These are phyloP conservation scores for Moesziomyces sp. DNA, from an alignment of 1,284 basidiomycete genomes.

Conservation along the genomic window DNA sequence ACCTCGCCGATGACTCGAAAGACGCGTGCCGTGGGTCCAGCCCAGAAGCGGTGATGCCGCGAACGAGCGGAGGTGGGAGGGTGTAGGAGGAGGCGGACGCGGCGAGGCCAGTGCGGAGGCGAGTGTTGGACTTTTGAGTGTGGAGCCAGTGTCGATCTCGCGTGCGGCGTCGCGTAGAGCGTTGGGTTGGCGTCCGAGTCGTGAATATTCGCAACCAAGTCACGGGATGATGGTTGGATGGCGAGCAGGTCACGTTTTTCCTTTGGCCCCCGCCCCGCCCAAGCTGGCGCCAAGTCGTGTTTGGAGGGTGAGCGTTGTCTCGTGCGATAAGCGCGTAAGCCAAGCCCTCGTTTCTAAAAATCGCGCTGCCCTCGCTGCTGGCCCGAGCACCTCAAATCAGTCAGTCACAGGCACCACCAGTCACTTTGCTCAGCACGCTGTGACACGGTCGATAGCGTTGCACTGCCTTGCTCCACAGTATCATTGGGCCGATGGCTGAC, in stretches of 20 bases:
- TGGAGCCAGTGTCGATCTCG: conserved; percentile 7
- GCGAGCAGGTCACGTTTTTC: conserved; percentile 43
- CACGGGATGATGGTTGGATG: conserved; percentile 53
- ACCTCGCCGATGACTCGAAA: background rate
- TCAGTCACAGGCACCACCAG: too few species aligned
- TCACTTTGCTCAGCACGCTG: too few species aligned
- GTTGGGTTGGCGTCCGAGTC: conserved; percentile 7
- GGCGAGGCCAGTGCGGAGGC: background rate
- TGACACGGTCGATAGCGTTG: background rate
- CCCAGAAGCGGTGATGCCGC: background rate
- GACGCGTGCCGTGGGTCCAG: background rate
- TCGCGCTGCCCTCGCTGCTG: too few species aligned
- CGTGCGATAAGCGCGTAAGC: background rate
- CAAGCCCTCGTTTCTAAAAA: too few species aligned
- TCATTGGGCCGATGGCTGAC: background rate
- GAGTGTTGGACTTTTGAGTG: conserved; percentile 28
- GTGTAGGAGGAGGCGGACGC: background rate
- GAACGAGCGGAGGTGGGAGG: too few species aligned
- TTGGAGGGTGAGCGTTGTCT: background rate
- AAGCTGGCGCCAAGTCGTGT: background rate
- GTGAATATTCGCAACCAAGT: conserved; percentile 30
- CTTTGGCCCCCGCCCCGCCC: background rate
- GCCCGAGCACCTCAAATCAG: too few species aligned
- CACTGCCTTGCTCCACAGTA: too few species aligned
- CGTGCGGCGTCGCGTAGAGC: conserved; percentile 28